Base-by-base conservation (phyloP, 495 filamentous ascomycete genomes). In the Penicillium atrosanguineum region DNA sequence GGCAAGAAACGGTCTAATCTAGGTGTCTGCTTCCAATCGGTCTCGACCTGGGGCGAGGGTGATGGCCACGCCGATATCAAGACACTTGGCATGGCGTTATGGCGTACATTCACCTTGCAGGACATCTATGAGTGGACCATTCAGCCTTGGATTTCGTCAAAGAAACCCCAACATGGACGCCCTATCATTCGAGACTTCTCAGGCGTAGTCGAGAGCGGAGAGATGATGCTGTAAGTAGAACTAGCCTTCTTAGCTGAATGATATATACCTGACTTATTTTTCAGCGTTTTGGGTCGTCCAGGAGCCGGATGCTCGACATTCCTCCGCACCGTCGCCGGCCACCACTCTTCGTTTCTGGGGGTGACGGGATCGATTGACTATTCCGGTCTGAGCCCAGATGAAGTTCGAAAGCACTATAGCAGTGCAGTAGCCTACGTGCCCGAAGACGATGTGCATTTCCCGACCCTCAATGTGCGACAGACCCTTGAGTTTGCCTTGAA, bases 271-370 rank as follows among this genome's bases (percentile, higher is more conserved):
- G 2, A 9, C n/a, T n/a, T 40, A n/a, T 40, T 3, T 20, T 20
- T 20, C 46, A 70, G 67, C 7, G 91, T 96, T 14, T 74, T 96
- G 14, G 91, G 92, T 19, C 80, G 87, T 46, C 91, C 91, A 1
- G 92, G 91, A 4, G 84, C 85, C 7, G 91, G 91, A 31, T 96
- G 91, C 67, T 91, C 91, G 0, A 93, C 90, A 0, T 92, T 96
- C 59, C 74, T 96, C 16, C 92, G 92, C 63, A 83, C 86, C 18
- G 85, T 96, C 53, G 83, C 87, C 15, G 91, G 93, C 58, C 85
- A 91, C 55, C 81, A 89, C 21, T 82, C 77, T 47, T 91, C 90
- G 7, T 95, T 90, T 60, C 86, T 89, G 6, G 76, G 77, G 11
- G 78, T 95, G n/a, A 78, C 83, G 6, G 91, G 90, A 14, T 85